Conservation (phyloP, 192 early-diverging fungal species). For the Obelidium mucronatum region DNA sequence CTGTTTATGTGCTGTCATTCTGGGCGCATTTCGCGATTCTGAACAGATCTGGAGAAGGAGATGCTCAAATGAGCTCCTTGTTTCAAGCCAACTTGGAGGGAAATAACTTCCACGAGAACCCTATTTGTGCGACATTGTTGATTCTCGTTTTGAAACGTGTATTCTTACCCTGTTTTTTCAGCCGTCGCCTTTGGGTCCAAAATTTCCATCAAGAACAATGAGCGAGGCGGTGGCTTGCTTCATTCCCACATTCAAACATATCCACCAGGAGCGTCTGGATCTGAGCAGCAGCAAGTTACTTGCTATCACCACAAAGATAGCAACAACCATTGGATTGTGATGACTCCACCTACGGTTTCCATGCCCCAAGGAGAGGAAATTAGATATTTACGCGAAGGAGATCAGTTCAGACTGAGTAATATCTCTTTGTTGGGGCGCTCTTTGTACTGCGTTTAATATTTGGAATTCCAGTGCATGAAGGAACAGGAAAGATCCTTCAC, state of each 20-base stretch:
- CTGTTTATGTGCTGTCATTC: conserved; percentile 86
- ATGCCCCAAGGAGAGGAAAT: conserved; percentile 39
- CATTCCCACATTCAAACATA: conserved; percentile 93
- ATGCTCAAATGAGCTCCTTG: conserved; percentile 92
- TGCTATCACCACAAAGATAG: conserved; percentile 92
- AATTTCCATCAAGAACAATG: conserved; percentile 85
- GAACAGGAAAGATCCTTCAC: conserved; percentile 82
- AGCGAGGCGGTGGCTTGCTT: conserved; percentile 85
- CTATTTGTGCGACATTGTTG: conserved; percentile 41
- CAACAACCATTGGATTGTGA: conserved; percentile 92
- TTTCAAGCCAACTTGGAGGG: conserved; percentile 92
- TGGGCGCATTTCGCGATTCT: conserved; percentile 88
- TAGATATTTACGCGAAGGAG: conserved; percentile 78
- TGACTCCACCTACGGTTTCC: conserved; percentile 60
- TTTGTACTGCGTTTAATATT: background rate
- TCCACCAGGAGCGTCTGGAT: conserved; percentile 66
- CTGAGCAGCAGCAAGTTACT: conserved; percentile 97
- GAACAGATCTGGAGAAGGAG: conserved; percentile 80
- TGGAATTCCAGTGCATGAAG: conserved; percentile 58
- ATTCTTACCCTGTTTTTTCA: conserved; percentile 33
- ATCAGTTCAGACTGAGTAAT: conserved; percentile 75
- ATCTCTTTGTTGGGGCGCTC: conserved; percentile 11
- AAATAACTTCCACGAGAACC: conserved; percentile 79
- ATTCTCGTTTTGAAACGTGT: conserved; percentile 12
- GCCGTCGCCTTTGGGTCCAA: conserved; percentile 91